phyloP scores from a whole-genome alignment of 148 eudicot species.

The Cornus controversa region DNA sequence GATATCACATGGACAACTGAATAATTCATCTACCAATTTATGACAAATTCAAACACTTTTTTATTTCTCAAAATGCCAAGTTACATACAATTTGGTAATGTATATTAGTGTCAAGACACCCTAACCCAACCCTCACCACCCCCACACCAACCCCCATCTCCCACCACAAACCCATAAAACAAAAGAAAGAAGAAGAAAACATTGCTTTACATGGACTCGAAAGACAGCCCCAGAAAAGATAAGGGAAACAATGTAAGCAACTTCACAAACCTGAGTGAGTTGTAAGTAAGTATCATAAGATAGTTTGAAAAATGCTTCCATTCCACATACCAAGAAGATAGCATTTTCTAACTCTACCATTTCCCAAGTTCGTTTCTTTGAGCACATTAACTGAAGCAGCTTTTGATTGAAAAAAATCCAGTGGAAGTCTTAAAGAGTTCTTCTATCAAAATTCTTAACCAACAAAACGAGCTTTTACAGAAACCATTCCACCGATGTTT shows the following conservation, averaged over 20 bases:
- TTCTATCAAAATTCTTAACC: neutral
- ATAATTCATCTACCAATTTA: neutral
- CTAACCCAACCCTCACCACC: neutral
- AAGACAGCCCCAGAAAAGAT: neutral
- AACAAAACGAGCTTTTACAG: neutral
- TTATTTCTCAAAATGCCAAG: slow-evolving; percentile 1
- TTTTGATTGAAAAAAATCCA: neutral
- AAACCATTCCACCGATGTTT: neutral
- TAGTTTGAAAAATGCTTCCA: neutral
- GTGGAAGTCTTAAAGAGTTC: neutral
- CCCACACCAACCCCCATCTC: neutral
- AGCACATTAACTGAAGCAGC: neutral
- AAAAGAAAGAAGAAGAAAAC: neutral
- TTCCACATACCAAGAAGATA: neutral
- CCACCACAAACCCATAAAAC: neutral
- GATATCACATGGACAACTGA: neutral
- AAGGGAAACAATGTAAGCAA: neutral
- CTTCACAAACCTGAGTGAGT: neutral
- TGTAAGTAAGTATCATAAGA: neutral
- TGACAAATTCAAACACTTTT: neutral
- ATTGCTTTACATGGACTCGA: neutral
- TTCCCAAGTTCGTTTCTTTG: neutral
- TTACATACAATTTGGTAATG: slow-evolving; percentile 16
- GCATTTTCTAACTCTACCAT: neutral
- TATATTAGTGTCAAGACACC: slow-evolving; percentile 8